These are phyloP conservation scores for Gillenia trifoliata DNA, from an alignment of 306 rosid genomes.

Conservation along the genomic window DNA sequence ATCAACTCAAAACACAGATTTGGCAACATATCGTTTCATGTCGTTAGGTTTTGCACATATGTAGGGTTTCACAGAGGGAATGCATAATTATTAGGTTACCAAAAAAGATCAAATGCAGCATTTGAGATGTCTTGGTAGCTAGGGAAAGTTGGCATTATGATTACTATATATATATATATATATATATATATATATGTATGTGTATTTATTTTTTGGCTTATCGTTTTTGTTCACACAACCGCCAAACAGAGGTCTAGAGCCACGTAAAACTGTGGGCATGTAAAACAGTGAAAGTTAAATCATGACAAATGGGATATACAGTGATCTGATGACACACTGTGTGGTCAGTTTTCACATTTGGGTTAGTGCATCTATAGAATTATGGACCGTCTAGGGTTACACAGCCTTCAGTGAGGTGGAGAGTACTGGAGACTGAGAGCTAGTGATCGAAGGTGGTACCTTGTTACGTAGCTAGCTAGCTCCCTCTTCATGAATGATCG, in stretches of 20 bases:
- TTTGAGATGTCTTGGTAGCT: neutral
- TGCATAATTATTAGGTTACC: neutral
- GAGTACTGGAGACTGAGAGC: neutral
- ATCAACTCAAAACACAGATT: neutral
- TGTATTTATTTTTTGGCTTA: neutral
- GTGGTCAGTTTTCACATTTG: neutral
- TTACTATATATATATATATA: neutral
- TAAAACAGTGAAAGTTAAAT: neutral
- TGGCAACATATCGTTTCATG: neutral
- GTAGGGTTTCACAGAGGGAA: neutral
- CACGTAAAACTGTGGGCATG: neutral
- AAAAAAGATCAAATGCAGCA: neutral
- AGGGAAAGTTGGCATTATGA: conserved; percentile 27
- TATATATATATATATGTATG: too few species aligned
- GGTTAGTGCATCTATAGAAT: neutral
- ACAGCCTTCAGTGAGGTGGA: conserved; percentile 3
- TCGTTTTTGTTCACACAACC: conserved; percentile 1
- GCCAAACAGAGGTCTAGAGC: neutral
- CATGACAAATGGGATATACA: neutral
- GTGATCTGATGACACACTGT: neutral
- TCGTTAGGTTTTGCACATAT: neutral
- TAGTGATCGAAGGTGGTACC: conserved; percentile 1
- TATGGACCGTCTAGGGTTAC: neutral
- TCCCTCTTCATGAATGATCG: neutral
- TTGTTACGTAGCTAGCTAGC: neutral